Base-by-base conservation (phyloP, 2,329 filamentous ascomycete genomes). In the Fusarium nygamai region DNA sequence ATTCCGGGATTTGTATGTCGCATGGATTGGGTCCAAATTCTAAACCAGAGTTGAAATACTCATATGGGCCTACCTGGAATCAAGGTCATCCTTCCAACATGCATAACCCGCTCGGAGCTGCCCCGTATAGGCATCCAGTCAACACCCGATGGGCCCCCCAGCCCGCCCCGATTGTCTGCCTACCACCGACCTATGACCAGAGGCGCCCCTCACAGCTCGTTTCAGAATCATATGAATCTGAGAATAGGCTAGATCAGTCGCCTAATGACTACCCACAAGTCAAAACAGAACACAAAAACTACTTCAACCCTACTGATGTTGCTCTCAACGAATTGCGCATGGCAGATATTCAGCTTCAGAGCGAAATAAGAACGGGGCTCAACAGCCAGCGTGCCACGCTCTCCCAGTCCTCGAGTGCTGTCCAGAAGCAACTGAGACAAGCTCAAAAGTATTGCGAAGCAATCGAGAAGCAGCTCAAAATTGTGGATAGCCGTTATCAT, bases 221-320 rank as follows among this genome's bases (percentile, higher is more conserved):
- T 14, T 5, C n/a, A 17, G 33, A 36, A 22, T 16, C 50, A 27
- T 13, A 36, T 27, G 33, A 22, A 27, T 22, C n/a, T 3, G 31
- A 34, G 31, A 19, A 34, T 14, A 17, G 33, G n/a, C 6, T 8
- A 34, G 31, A 20, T 20, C 31, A 20, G 31, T 20, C 12, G n/a
- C 22, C 29, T 8, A 22, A 53, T 34, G 50, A 36, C 19, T 2
- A 36, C 17, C 19, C n/a, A 20, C 31, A 53, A 9, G 9, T 36
- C 33, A 53, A 20, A 36, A 8, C 13, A 20, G 33, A 36, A 17
- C n/a, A 24, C n/a, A 10, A 34, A 22, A 27, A 17, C n/a, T 34
- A 27, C n/a, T 3, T 11, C 12, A 8, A 11, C 9, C 0, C 14
- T 20, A 0, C 0, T 24, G 6, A 34, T 14, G 4, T 5, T 14